Base-by-base conservation (phyloP, 768 basidiomycete species). In the Xerocomus potaroensis region DNA sequence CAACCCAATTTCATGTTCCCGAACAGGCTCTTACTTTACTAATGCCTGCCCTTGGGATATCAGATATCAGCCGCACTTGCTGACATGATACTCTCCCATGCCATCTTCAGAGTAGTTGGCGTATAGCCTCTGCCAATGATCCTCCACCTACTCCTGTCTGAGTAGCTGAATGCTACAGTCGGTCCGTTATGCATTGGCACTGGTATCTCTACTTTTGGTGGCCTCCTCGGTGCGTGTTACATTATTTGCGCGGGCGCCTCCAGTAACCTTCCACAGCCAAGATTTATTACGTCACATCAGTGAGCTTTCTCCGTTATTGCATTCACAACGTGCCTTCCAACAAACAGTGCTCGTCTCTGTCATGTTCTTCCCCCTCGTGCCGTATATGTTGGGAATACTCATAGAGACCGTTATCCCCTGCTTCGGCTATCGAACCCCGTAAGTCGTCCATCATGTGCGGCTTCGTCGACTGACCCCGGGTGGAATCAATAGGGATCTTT, bases 251-350 rank as follows among this genome's bases (percentile, higher is more conserved):
- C 30, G 43, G 27, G 22, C 40, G 14, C 6, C 3, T 35, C 34
- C 43, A 22, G 55, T 51, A 15, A 36, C 27, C 26, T 31, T 27
- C 38, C 40, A 32, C 47, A 77, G 77, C 77, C n/a, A 71, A 80
- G 50, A 80, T 80, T 32, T 80, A 79, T 56, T 80, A 80, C 54
- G 80, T 78, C 64, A 80, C 80, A 59, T 76, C 77, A 8, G 78
- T 76, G 49, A 40, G 57, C n/a, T n/a, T n/a, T n/a, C n/a, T 43
- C 12, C 19, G 14, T 4, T 36, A 14, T 10, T 31, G 37, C 11
- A 10, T 32, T 22, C 22, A 8, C 23, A 43, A 23, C 18, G 19
- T 32, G 5, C 16, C 45, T 30, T 16, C 8, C 36, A 79, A 77
- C 77, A 79, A 77, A 78, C 76, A 0, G 69, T 80, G 18, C 24